Evolutionary conservation across 352 stramenopile species (phyloP).

Genomic region (Globisporangium apiculatum): DNA sequence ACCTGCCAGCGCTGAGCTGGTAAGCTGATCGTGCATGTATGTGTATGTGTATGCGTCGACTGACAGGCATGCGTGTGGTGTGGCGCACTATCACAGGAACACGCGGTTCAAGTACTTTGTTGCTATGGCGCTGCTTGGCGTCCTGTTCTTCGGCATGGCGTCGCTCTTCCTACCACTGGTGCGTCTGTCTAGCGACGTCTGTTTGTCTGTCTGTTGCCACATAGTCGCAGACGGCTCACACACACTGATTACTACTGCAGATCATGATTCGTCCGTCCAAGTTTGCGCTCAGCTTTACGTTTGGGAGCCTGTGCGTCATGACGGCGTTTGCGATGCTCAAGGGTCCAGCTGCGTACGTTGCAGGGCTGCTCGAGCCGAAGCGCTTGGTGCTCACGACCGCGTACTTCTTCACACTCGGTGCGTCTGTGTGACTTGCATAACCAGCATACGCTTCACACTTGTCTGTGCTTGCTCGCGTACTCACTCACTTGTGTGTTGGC

Average conservation of each 20-base stretch:
- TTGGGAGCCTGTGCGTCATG: slow-evolving; percentile 75
- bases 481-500: not conserved
- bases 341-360: slow-evolving; percentile 45
- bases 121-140: slow-evolving; percentile 47
- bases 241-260: slow-evolving; percentile 13
- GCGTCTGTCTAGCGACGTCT: not conserved
- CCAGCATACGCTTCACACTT: too few relatives aligned
- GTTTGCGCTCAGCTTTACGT: slow-evolving; percentile 76
- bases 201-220: not conserved
- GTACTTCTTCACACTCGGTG: slow-evolving; percentile 70
- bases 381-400: slow-evolving; percentile 53
- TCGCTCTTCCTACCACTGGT: slow-evolving; percentile 70
- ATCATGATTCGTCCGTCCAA: slow-evolving; percentile 79
- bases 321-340: slow-evolving; percentile 73
- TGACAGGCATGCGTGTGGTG: not conserved
- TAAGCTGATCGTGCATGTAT: slow-evolving; percentile 5
- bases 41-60: not conserved
- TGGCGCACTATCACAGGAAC: slow-evolving; percentile 32
- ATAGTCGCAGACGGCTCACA: not conserved
- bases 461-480: not conserved
- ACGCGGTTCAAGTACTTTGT: slow-evolving; percentile 83
- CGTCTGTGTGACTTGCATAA: slow-evolving; percentile 4
- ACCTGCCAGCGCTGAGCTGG: slow-evolving; percentile 56
- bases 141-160: slow-evolving; percentile 82
- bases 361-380: slow-evolving; percentile 54